Percentiles rank a stretch among this genome's conserved stretches.
Evolutionary conservation across 192 early-diverging fungal species (phyloP).

Genomic region (Coemansia sp.): DNA sequence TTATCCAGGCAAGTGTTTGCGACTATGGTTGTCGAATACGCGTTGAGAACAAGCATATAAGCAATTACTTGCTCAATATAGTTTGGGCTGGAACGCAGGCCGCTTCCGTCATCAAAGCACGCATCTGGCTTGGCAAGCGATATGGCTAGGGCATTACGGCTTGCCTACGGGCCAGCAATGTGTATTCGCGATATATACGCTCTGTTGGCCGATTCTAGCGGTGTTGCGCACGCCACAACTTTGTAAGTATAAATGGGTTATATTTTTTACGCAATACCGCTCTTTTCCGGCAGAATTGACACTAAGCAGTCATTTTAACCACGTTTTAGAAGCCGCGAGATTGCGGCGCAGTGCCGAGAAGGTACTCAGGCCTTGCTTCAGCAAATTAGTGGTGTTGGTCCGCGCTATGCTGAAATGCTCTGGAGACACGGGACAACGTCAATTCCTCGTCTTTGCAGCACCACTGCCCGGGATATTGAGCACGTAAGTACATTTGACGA

Average conservation of each 20-base stretch:
- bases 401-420: slow-evolving; percentile 46
- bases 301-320: not conserved
- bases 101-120: slow-evolving; percentile 19
- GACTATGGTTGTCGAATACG: too few relatives aligned
- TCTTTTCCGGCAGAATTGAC: too few relatives aligned
- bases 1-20: slow-evolving; percentile 23
- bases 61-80: not conserved
- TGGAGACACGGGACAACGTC: slow-evolving; percentile 48
- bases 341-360: slow-evolving; percentile 49
- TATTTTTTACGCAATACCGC: too few relatives aligned
- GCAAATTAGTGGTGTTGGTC: slow-evolving; percentile 61
- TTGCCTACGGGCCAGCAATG: slow-evolving; percentile 19
- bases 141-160: slow-evolving; percentile 15
- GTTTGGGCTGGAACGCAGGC: slow-evolving; percentile 24
- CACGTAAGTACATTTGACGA: slow-evolving; percentile 8
- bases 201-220: not conserved
- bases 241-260: slow-evolving; percentile 30
- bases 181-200: slow-evolving; percentile 28
- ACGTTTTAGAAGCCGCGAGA: slow-evolving; percentile 25
- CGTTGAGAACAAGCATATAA: too few relatives aligned
- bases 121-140: slow-evolving; percentile 22
- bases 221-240: slow-evolving; percentile 4
- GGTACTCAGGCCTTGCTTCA: slow-evolving; percentile 44
- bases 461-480: slow-evolving; percentile 53
- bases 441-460: slow-evolving; percentile 32